These are phyloP conservation scores for Candida sp. DNA, from an alignment of 1,139 yeast species.

Conservation along the genomic window DNA sequence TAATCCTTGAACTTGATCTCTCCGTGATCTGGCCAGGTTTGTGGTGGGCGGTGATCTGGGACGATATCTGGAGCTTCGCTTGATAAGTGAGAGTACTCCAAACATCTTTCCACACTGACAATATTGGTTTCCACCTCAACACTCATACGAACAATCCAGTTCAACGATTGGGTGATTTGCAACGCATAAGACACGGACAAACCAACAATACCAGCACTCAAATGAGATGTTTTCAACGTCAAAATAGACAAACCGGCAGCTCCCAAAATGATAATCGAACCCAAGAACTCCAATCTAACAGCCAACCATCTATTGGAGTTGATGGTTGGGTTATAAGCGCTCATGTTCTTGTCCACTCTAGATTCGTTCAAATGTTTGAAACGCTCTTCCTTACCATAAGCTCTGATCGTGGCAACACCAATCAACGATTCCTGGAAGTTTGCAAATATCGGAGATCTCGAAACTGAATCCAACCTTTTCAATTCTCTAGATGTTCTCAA, in stretches of 20 bases:
- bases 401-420: slow-evolving; percentile 91
- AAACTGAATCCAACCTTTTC: slow-evolving; percentile 92
- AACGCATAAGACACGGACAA: slow-evolving; percentile 91
- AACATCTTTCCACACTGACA: slow-evolving; percentile 94
- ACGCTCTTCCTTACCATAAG: slow-evolving; percentile 77
- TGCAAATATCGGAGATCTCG: slow-evolving; percentile 93
- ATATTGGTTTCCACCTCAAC: slow-evolving; percentile 97
- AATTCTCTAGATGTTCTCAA: slow-evolving; percentile 91
- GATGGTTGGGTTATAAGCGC: slow-evolving; percentile 93
- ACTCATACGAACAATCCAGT: slow-evolving; percentile 98
- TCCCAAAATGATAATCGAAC: slow-evolving; percentile 83
- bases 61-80: slow-evolving; percentile 86
- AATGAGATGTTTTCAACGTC: slow-evolving; percentile 66
- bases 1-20: slow-evolving; percentile 72
- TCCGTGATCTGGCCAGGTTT: slow-evolving; percentile 82
- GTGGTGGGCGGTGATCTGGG: slow-evolving; percentile 69
- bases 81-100: slow-evolving; percentile 77
- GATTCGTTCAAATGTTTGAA: slow-evolving; percentile 76
- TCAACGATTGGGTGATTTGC: slow-evolving; percentile 90
- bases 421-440: slow-evolving; percentile 96
- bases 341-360: slow-evolving; percentile 83
- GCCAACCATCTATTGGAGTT: slow-evolving; percentile 98
- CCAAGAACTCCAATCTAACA: slow-evolving; percentile 88
- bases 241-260: slow-evolving; percentile 83
- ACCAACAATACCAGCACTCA: slow-evolving; percentile 93